Evolutionary conservation across 345 rosid species (phyloP).

Genomic region (Euphorbia pulcherrima): DNA sequence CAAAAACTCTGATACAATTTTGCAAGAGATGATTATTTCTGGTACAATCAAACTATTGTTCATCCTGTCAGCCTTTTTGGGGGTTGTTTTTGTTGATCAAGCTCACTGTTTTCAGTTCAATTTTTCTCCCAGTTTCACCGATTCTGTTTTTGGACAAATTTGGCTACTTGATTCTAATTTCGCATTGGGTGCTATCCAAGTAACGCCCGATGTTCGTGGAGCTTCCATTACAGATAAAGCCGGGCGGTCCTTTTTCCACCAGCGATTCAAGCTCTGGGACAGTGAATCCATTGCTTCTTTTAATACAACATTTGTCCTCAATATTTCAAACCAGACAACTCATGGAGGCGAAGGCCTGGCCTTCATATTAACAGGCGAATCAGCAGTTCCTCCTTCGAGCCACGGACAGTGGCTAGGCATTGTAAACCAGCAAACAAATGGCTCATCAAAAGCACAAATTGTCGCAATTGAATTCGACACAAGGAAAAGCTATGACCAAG

Average conservation of each 20-base stretch:
- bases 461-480: slow-evolving; percentile 76
- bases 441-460: slow-evolving; percentile 22
- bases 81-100: too few relatives aligned
- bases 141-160: neutral
- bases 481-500: slow-evolving; percentile 42
- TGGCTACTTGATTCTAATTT: slow-evolving; percentile 5
- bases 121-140: slow-evolving; percentile 29
- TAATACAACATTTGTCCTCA: slow-evolving; percentile 52
- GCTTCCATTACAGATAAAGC: slow-evolving; percentile 18
- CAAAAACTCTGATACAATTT: neutral
- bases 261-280: slow-evolving; percentile 43
- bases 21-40: slow-evolving; percentile 1
- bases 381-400: slow-evolving; percentile 34
- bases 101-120: slow-evolving; percentile 31
- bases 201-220: slow-evolving; percentile 44
- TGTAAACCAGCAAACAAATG: slow-evolving; percentile 36
- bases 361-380: slow-evolving; percentile 40
- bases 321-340: slow-evolving; percentile 32
- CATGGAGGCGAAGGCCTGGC: slow-evolving; percentile 75
- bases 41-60: neutral
- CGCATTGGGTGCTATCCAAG: slow-evolving; percentile 42
- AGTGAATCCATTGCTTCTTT: slow-evolving; percentile 32
- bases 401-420: slow-evolving; percentile 65
- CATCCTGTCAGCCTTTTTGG: neutral
- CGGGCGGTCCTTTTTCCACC: slow-evolving; percentile 40